Base-by-base conservation (phyloP, 495 filamentous ascomycete species). In the Tuber umbilicatum region DNA sequence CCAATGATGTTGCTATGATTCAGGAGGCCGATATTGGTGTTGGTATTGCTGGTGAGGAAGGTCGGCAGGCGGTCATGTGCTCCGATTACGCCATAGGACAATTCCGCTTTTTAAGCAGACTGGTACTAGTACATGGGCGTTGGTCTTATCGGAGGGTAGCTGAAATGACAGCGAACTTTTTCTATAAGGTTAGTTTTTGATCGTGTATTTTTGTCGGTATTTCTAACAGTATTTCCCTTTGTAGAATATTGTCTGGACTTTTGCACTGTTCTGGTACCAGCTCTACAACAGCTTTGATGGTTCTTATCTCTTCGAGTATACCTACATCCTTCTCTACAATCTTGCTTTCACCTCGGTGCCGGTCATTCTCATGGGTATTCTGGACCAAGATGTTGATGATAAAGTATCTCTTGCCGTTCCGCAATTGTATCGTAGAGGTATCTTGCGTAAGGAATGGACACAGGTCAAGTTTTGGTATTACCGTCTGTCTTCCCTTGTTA, bases 1-100 rank as follows among this genome's bases (percentile, higher is more conserved):
- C 96, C 75, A 99, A 98, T 84, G 96, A 99, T 84, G 96, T 98
- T 76, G 96, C 96, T 50, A 99, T 99, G 96, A 99, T 99, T 82
- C 96, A 99, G 84, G 94, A 98, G 84, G 96, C 96, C 6, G 94
- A 99, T 84, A 93, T 98, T 31, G 96, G 96, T 83, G 94, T 99
- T 73, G 96, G 96, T 83, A 97, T 99, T 83, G 94, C 96, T 75
- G 96, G 96, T 84, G 93, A 94, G 77, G 96, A 99, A 87, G 96
- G 96, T 73, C 88, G 96, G 82, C 94, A 97, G 83, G 96, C 96
- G 55, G 96, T 94, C 81, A 99, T 99, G 96, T 97, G 93, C 60
- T 94, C 96, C 16, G 96, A 99, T 84, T 99, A 97, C 84, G 95
- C 95, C 50, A 97, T 99, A 81, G 96, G 94, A 27, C 96, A 99